Evolutionary conservation across 2,329 filamentous ascomycete genomes (phyloP).

Genomic region (Aspergillus glaucus): DNA sequence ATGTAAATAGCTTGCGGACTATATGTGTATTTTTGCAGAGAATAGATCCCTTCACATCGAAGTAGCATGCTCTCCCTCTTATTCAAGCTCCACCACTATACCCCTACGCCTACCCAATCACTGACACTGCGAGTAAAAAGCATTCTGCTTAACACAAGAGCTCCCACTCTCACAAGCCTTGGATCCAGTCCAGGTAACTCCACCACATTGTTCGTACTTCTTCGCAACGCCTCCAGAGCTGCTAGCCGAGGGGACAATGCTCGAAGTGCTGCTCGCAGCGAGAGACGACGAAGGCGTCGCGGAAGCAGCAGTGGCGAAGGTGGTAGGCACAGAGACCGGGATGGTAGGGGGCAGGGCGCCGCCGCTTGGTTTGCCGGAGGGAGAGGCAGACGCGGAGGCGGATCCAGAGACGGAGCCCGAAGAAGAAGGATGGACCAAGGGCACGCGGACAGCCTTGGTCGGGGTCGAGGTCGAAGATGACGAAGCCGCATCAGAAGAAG

Average conservation of each 20-base stretch:
- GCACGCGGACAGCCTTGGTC: too few relatives aligned
- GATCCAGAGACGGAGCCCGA: conserved; percentile 5
- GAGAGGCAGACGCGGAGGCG: neutral
- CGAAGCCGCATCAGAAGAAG: conserved; percentile 3
- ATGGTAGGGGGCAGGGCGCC: conserved; percentile 1
- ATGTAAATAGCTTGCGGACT: too few relatives aligned
- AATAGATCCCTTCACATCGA: too few relatives aligned
- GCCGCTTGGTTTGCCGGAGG: conserved; percentile 2
- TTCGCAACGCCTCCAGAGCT: conserved; percentile 10
- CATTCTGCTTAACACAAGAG: conserved; percentile 30
- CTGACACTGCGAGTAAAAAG: conserved; percentile 35
- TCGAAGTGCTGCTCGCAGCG: conserved; percentile 1
- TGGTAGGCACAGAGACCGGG: conserved; percentile 1
- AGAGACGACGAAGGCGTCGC: neutral
- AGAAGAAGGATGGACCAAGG: too few relatives aligned
- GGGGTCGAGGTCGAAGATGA: neutral
- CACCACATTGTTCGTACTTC: conserved; percentile 30
- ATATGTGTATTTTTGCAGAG: too few relatives aligned
- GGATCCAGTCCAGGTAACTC: conserved; percentile 30
- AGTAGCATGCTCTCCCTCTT: too few relatives aligned
- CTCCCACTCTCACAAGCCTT: conserved; percentile 26
- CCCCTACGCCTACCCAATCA: neutral
- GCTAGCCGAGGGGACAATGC: conserved; percentile 4
- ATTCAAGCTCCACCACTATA: too few relatives aligned
- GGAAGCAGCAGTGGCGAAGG: neutral